Base-by-base conservation (phyloP, 2,329 filamentous ascomycete genomes). In the Penicillium sp. region DNA sequence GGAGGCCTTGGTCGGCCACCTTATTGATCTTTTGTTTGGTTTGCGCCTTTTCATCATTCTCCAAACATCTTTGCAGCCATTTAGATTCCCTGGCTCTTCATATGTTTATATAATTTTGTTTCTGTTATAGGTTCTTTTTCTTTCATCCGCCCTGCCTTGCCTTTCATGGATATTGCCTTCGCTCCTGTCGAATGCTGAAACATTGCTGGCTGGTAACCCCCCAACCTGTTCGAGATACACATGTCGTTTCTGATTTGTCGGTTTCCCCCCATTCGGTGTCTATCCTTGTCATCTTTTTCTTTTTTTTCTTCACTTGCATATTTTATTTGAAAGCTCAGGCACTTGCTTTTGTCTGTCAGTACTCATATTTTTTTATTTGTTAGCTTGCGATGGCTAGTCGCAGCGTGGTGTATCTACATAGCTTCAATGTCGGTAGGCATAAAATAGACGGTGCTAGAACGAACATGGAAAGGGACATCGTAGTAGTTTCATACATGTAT, bases 1-100 rank as follows among this genome's bases (percentile, higher is more conserved):
- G 56, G 61, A 40, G 70, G 70, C 12, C 67, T 73, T 35, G 69
- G 70, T 37, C 69, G 69, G 17, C 70, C 70, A 31, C 70, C 70
- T 19, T 73, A 73, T 55, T 73, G 60, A 64, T 59, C 22, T 45
- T 42, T 25, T 36, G 25, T 49, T 48, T 43, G 28, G 19, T 47
- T 53, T 50, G 42, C 25, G 36, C 19, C 35, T 53, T 63, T 55
- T 36, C 52, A 54, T 53, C 14, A 38, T 44, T 36, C 45, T 50
- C 31, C 16, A 9, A 26, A 43, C 16, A n/a, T 53, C 42, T 54
- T 38, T 28, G 16, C 50, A 17, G 28, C 50, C 28, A 40, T 43
- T 44, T 56, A 25, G 22, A 25, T 53, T 55, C 35, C 45, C 42
- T 44, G 46, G 31, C 28, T 41, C 47, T 62, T 59, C 60, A 61